phyloP scores from a whole-genome alignment of 306 rosid genomes.

The Cucumis hystrix region DNA sequence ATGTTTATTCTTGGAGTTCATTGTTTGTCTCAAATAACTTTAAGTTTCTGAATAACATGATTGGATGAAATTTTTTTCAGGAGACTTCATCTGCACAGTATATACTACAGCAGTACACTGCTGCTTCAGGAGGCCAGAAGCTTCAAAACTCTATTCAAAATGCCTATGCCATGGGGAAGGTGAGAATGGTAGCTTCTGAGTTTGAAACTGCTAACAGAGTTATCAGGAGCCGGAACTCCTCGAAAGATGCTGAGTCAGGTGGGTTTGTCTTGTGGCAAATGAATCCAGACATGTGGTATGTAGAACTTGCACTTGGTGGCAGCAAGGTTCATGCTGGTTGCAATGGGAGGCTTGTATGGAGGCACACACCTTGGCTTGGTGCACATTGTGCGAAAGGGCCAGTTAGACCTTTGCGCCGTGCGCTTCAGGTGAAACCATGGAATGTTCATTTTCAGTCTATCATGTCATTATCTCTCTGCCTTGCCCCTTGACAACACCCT shows the following conservation, averaged over 20 bases:
- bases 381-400: constrained; percentile 98
- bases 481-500: not conserved
- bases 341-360: constrained; percentile 95
- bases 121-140: constrained; percentile 85
- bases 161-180: constrained; percentile 97
- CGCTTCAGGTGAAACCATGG: constrained; percentile 35
- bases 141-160: constrained; percentile 69
- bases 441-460: not conserved
- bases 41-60: not conserved
- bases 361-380: constrained; percentile 99
- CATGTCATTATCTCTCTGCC: not conserved
- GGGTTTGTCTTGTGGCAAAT: constrained; percentile 99
- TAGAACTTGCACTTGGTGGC: constrained; percentile 94
- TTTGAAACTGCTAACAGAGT: constrained; percentile 86
- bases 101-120: constrained; percentile 89
- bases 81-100: constrained; percentile 95
- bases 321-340: constrained; percentile 98
- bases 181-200: constrained; percentile 87
- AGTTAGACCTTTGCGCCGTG: constrained; percentile 86
- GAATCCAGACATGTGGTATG: constrained; percentile 98
- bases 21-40: not conserved
- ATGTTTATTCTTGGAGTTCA: not conserved
- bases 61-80: constrained; percentile 28
- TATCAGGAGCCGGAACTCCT: constrained; percentile 54
- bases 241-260: constrained; percentile 77